Evolutionary conservation across 306 rosid genomes (phyloP).

Genomic region (Cicer judaicum): DNA sequence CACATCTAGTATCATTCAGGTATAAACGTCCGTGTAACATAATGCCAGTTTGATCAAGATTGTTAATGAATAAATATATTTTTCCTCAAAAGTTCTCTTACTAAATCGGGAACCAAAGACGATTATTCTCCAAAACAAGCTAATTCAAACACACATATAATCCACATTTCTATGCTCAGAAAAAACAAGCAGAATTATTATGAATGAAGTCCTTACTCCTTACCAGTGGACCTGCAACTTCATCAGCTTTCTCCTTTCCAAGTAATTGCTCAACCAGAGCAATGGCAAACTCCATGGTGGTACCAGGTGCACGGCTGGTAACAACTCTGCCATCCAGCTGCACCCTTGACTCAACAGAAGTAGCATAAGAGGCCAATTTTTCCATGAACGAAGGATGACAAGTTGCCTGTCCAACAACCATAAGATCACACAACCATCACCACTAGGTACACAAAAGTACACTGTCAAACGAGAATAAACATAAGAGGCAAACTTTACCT

Average conservation of each 20-base stretch:
- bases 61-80: neutral
- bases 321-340: slow-evolving; percentile 82
- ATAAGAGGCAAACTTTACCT: slow-evolving; percentile 54
- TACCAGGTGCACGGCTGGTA: slow-evolving; percentile 92
- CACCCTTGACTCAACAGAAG: slow-evolving; percentile 81
- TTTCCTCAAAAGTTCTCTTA: neutral
- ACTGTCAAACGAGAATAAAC: neutral
- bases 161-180: neutral
- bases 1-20: slow-evolving; percentile 17
- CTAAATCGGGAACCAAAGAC: neutral
- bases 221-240: slow-evolving; percentile 91
- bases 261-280: slow-evolving; percentile 79
- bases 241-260: slow-evolving; percentile 85
- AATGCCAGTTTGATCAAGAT: neutral
- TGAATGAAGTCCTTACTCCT: slow-evolving; percentile 35
- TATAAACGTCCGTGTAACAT: neutral
- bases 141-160: neutral
- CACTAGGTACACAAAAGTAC: slow-evolving; percentile 6
- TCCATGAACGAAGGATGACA: slow-evolving; percentile 83
- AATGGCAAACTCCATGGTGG: slow-evolving; percentile 83
- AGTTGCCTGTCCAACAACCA: slow-evolving; percentile 71
- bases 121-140: neutral
- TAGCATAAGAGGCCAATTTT: slow-evolving; percentile 67
- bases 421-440: slow-evolving; percentile 26
- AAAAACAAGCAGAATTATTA: slow-evolving; percentile 21